Percentiles rank a stretch among this genome's conserved stretches.
These are phyloP conservation scores for Exophiala xenobiotica DNA, from an alignment of 2,329 filamentous ascomycete species.

Conservation along the genomic window DNA sequence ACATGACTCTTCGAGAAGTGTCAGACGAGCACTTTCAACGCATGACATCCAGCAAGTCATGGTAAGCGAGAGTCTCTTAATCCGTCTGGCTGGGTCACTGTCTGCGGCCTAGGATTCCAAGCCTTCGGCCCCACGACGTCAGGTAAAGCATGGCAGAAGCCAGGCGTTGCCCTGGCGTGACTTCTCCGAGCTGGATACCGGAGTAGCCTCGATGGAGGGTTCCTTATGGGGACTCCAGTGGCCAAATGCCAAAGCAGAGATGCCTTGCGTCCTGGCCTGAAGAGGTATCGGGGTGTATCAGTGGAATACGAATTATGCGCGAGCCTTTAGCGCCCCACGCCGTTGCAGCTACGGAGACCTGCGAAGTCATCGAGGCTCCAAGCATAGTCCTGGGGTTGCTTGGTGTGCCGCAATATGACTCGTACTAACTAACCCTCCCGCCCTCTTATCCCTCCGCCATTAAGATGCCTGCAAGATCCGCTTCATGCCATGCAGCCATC, in stretches of 20 bases:
- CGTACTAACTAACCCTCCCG: slow-evolving; percentile 15
- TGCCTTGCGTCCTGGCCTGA: background rate
- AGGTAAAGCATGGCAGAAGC: slow-evolving; percentile 4
- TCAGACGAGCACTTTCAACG: slow-evolving; percentile 2
- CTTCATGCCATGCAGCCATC: slow-evolving; percentile 15
- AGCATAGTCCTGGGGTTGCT: slow-evolving; percentile 3
- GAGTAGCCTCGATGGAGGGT: slow-evolving; percentile 16
- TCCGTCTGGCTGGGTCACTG: slow-evolving; percentile 4
- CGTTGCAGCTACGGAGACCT: background rate
- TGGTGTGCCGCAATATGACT: slow-evolving; percentile 1
- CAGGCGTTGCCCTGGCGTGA: slow-evolving; percentile 13
- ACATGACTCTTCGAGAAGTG: slow-evolving; percentile 13
- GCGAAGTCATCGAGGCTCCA: background rate
- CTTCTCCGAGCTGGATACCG: slow-evolving; percentile 15
- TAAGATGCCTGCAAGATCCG: slow-evolving; percentile 22
- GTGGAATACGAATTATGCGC: slow-evolving; percentile 23
- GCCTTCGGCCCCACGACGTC: slow-evolving; percentile 6
- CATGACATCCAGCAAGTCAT: slow-evolving; percentile 8
- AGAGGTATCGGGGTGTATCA: slow-evolving; percentile 8
- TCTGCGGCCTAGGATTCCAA: background rate
- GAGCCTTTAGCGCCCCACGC: slow-evolving; percentile 17
- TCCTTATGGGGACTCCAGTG: slow-evolving; percentile 7
- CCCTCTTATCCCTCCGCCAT: slow-evolving; percentile 7
- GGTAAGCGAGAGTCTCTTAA: slow-evolving; percentile 1
- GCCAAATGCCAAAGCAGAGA: slow-evolving; percentile 4